Evolutionary conservation across 2,329 filamentous ascomycete genomes (phyloP).

Genomic region (Neurospora crassa): DNA sequence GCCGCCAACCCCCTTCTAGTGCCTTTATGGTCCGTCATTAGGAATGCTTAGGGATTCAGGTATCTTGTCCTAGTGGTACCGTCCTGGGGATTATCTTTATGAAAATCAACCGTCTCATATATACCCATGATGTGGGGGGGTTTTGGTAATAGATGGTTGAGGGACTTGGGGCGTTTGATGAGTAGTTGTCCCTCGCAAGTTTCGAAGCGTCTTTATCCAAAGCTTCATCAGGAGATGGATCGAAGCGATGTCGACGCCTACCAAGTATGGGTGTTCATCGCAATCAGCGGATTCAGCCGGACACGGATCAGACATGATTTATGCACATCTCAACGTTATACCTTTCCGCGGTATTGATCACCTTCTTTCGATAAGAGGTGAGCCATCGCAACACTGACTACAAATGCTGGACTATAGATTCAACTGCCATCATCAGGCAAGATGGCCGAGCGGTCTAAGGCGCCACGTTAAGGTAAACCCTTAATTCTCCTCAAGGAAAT

Average conservation of each 20-base stretch:
- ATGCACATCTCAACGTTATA: neutral
- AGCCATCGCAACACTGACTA: neutral
- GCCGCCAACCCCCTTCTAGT: conserved; percentile 24
- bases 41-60: conserved; percentile 28
- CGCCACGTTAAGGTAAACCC: neutral
- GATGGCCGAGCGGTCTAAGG: neutral
- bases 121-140: neutral
- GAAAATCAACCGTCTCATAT: conserved; percentile 23
- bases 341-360: neutral
- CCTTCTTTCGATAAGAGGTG: neutral
- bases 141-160: neutral
- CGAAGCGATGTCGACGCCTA: too few species aligned
- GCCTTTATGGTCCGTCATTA: conserved; percentile 23
- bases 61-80: conserved; percentile 30
- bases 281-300: neutral
- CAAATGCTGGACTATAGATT: neutral
- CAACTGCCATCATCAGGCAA: neutral
- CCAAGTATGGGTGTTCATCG: neutral
- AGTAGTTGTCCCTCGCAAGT: neutral
- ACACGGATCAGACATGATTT: neutral
- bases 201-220: too few species aligned
- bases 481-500: too few species aligned
- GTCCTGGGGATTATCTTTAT: conserved; percentile 28
- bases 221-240: too few species aligned
- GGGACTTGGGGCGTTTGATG: neutral